phyloP scores from a whole-genome alignment of 768 basidiomycete species.

The Artomyces pyxidatus region DNA sequence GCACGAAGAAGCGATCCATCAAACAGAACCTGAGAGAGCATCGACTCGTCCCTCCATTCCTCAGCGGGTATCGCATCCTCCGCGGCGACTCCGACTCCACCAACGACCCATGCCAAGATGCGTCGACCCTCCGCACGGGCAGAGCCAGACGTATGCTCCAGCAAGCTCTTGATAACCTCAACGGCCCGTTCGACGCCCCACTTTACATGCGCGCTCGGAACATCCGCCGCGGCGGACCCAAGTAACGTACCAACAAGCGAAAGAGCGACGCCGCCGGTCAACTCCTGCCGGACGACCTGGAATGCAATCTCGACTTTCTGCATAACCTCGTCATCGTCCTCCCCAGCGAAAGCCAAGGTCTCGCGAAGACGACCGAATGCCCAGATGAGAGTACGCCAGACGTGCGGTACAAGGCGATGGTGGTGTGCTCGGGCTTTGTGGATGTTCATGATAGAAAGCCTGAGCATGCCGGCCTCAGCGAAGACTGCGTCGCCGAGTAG shows the following conservation, averaged over 20 bases:
- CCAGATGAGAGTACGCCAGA: neutral
- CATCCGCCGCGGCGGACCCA: neutral
- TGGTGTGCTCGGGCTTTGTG: no score
- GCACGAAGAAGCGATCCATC: neutral
- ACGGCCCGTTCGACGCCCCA: neutral
- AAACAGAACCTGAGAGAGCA: neutral
- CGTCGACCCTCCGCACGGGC: neutral
- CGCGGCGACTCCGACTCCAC: neutral
- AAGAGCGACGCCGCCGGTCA: neutral
- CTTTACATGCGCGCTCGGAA: neutral
- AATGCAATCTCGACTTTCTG: neutral
- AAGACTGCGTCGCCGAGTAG: neutral
- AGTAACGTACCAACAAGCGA: neutral
- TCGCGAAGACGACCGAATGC: neutral
- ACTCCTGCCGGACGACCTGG: neutral
- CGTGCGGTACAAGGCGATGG: neutral
- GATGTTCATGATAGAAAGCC: no score
- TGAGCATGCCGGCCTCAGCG: no score
- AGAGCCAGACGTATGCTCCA: neutral
- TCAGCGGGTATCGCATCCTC: neutral
- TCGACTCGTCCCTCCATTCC: neutral
- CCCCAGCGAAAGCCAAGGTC: neutral
- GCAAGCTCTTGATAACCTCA: neutral
- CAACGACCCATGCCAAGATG: neutral
- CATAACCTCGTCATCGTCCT: no score